Base-by-base conservation (phyloP, 1,284 basidiomycete species). In the Trametes versicolor region DNA sequence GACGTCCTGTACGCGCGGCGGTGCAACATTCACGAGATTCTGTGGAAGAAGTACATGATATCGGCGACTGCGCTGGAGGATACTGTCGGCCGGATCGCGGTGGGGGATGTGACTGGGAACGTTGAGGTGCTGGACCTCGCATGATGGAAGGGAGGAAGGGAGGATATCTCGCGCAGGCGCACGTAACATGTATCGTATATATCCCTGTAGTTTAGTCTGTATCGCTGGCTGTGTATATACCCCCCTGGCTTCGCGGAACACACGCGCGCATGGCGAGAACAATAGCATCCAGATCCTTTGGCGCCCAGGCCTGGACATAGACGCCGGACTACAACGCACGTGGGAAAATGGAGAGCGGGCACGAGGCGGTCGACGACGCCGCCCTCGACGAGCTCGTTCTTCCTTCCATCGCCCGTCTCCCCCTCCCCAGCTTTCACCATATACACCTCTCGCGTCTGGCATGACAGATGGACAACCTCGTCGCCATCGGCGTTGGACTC, bases 401-500 rank as follows among this genome's bases (percentile, higher is more conserved):
- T 52, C 59, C 39, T 37, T 36, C 41, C 58, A 34, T 56, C 51
- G 29, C 27, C 37, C 45, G 39, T 43, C 41, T 43, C 41, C 41
- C 41, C 15, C 19, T 17, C 59, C 12, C 50, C 60, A 19, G 41
- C n/a, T 21, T 43, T 50, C 58, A 36, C 39, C 37, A 57, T 34
- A 41, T 37, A 36, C 39, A n/a, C 49, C 9, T 21, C 51, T 6
- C 53, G n/a, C 59, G 19, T 43, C 69, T 70, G 69, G 65, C 65
- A 73, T 73, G 70, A 66, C 58, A 55, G 56, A 80, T 80, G 78
- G 79, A 80, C 70, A 77, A 73, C 66, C 57, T 80, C 49, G 66
- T 75, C 70, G 78, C 79, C 65, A 78, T 79, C 67, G 76, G 75
- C 65, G 68, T 79, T 59, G 79, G 79, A 56, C 77, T 80, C 61